Conservation (phyloP, 176 grass and related monocot species). For the Lolium perenne region DNA sequence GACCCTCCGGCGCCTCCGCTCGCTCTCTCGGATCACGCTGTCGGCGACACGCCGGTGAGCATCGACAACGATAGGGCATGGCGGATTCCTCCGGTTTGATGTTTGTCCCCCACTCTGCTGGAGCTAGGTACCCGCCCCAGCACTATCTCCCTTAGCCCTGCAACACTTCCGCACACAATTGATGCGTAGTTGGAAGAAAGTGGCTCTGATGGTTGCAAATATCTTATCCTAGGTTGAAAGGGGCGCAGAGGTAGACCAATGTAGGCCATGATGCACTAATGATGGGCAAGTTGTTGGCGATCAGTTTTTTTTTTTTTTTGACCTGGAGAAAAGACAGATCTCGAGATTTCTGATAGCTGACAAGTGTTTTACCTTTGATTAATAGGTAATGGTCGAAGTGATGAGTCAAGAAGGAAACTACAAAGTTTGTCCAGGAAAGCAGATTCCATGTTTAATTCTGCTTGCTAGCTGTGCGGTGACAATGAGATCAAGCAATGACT, state of each 20-base stretch:
- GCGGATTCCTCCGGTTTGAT: constrained; percentile 45
- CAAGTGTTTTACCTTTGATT: constrained; percentile 11
- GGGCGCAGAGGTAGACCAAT: constrained; percentile 1
- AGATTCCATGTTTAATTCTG: constrained; percentile 21
- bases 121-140: constrained; percentile 7
- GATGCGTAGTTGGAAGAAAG: constrained; percentile 42
- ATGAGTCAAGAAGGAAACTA: constrained; percentile 1
- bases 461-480: constrained; percentile 12
- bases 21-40: constrained; percentile 37
- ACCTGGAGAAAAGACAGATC: constrained; percentile 20
- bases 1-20: not conserved
- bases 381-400: not conserved
- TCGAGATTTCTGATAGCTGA: constrained; percentile 18
- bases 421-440: constrained; percentile 17
- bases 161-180: constrained; percentile 37
- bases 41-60: constrained; percentile 31
- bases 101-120: constrained; percentile 44
- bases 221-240: constrained; percentile 46
- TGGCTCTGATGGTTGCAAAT: constrained; percentile 30
- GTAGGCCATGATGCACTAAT: constrained; percentile 48
- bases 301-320: constrained; percentile 34
- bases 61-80: constrained; percentile 33
- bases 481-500: not conserved
- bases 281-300: constrained; percentile 42
- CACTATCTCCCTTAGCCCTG: not conserved